These are phyloP conservation scores for Tubosaeta sp. DNA, from an alignment of 768 basidiomycete species.

Conservation along the genomic window DNA sequence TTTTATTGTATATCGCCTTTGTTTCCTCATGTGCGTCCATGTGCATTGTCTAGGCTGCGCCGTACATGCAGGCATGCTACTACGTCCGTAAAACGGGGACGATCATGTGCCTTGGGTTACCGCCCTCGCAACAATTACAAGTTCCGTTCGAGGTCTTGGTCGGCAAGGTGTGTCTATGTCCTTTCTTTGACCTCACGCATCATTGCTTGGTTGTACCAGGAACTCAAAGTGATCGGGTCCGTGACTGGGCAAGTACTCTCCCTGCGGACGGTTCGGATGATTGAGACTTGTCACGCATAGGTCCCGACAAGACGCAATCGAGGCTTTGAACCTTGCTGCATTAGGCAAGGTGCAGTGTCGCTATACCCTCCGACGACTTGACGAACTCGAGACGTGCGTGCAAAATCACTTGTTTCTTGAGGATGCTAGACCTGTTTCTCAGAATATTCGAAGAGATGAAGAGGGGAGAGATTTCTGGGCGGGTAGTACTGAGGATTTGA, in stretches of 20 bases:
- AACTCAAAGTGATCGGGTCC: slow-evolving; percentile 23
- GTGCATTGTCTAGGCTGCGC: slow-evolving; percentile 21
- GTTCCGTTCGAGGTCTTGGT: slow-evolving; percentile 31
- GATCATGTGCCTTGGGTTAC: slow-evolving; percentile 39
- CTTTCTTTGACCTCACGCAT: background rate
- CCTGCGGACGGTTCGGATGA: background rate
- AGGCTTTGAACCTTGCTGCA: slow-evolving; percentile 40
- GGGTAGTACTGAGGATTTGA: slow-evolving; percentile 22
- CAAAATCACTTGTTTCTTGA: background rate
- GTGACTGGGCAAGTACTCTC: slow-evolving; percentile 12
- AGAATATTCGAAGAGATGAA: slow-evolving; percentile 22
- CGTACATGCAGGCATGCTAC: slow-evolving; percentile 40
- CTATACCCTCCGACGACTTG: slow-evolving; percentile 23
- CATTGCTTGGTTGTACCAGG: slow-evolving; percentile 2
- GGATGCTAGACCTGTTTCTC: background rate
- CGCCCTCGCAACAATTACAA: slow-evolving; percentile 25
- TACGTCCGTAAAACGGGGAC: slow-evolving; percentile 43
- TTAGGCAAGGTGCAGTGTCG: slow-evolving; percentile 31
- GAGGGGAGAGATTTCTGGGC: slow-evolving; percentile 13
- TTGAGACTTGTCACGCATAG: slow-evolving; percentile 15
- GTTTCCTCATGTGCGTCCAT: background rate
- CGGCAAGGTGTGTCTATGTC: slow-evolving; percentile 15
- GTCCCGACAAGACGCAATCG: slow-evolving; percentile 42
- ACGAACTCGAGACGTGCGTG: slow-evolving; percentile 27
- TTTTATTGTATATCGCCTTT: background rate